These are phyloP conservation scores for Peniophora sp. DNA, from an alignment of 1,284 basidiomycete genomes.

Conservation along the genomic window DNA sequence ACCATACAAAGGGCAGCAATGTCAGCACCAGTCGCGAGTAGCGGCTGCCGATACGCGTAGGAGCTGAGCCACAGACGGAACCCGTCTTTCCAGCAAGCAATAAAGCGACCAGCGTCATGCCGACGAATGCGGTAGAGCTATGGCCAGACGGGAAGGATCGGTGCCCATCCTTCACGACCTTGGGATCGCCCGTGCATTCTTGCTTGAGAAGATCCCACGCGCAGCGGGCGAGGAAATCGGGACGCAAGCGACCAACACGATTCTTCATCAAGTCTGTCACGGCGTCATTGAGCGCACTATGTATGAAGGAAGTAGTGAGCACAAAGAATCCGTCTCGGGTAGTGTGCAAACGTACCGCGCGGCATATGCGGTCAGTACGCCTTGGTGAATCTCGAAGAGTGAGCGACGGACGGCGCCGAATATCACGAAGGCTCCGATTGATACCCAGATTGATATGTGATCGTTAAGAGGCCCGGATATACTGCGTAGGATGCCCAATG, in stretches of 20 bases:
- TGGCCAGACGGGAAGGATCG: constrained; percentile 64
- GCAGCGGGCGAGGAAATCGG: constrained; percentile 63
- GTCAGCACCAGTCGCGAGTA: constrained; percentile 41
- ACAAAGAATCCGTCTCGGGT: not conserved
- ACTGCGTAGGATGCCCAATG: constrained; percentile 19
- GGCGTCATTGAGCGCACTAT: constrained; percentile 40
- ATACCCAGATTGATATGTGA: constrained; percentile 36
- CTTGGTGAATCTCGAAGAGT: constrained; percentile 47
- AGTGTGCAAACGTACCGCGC: constrained; percentile 32
- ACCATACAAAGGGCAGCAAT: constrained; percentile 44
- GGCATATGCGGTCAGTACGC: constrained; percentile 39
- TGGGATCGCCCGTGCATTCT: constrained; percentile 46
- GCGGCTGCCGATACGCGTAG: constrained; percentile 36
- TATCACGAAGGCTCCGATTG: constrained; percentile 28
- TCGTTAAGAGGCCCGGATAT: constrained; percentile 40
- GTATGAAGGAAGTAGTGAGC: not conserved
- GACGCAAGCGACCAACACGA: constrained; percentile 54
- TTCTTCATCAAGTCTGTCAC: constrained; percentile 54
- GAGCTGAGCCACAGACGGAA: constrained; percentile 46
- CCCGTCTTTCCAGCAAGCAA: constrained; percentile 59
- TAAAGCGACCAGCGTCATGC: constrained; percentile 56
- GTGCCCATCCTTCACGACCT: constrained; percentile 41
- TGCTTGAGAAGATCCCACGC: constrained; percentile 42
- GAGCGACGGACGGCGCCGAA: constrained; percentile 35
- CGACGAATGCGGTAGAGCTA: constrained; percentile 56